Evolutionary conservation across 2,329 filamentous ascomycete species (phyloP).

Genomic region (Colletotrichum camelliae): DNA sequence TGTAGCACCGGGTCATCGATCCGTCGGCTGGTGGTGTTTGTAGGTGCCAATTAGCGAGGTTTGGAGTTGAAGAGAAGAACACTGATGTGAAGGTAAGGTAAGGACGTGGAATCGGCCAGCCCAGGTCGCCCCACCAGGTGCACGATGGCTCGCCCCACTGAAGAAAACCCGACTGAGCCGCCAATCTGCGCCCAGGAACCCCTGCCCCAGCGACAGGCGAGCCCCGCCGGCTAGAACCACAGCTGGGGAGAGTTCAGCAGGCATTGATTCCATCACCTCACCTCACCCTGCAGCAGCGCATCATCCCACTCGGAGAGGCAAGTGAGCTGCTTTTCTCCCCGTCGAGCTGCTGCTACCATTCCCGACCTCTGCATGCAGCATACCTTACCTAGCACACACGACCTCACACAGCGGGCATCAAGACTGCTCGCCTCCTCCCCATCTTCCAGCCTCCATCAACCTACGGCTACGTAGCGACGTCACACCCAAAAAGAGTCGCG

Average conservation of each 20-base stretch:
- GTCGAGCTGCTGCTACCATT: neutral
- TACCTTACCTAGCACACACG: neutral
- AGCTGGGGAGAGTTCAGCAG: neutral
- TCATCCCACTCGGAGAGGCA: neutral
- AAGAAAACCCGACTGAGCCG: neutral
- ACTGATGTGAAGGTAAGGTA: too few relatives aligned
- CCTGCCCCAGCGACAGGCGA: neutral
- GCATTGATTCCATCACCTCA: constrained; percentile 9
- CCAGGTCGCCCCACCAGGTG: too few relatives aligned
- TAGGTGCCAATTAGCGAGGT: neutral
- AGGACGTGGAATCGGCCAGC: neutral
- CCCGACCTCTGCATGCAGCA: neutral
- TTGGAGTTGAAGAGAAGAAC: neutral
- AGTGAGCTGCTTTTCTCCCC: neutral
- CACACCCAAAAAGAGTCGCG: neutral
- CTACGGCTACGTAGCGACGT: neutral
- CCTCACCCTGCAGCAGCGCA: constrained; percentile 10
- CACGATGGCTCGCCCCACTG: neutral
- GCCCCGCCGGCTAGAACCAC: neutral
- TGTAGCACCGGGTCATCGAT: neutral
- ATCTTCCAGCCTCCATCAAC: neutral
- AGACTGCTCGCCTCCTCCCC: neutral
- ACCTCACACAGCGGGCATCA: neutral
- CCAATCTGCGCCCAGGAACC: neutral
- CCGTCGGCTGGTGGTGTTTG: neutral